phyloP scores from a whole-genome alignment of 495 filamentous ascomycete species.

The Amniculicola lignicola region DNA sequence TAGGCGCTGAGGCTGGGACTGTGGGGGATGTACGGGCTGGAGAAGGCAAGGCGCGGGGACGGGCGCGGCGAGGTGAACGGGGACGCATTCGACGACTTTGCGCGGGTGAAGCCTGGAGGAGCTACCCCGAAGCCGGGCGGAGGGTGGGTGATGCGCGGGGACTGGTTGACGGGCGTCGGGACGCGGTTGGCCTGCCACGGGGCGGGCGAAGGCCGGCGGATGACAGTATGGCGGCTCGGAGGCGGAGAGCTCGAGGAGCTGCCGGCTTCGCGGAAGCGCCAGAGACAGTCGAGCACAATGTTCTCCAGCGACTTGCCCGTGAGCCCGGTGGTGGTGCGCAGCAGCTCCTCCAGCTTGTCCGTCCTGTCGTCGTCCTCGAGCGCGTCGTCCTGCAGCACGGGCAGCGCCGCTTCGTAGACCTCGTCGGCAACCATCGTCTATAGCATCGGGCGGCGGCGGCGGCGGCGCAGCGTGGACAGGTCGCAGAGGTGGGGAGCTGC shows the following conservation, averaged over 20 bases:
- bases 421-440: conserved; percentile 86
- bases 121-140: conserved; percentile 72
- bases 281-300: conserved; percentile 84
- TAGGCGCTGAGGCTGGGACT: conserved; percentile 92
- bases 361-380: conserved; percentile 94
- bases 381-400: conserved; percentile 74
- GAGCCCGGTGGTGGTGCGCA: conserved; percentile 74
- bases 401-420: conserved; percentile 84
- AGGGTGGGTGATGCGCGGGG: conserved; percentile 65
- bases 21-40: conserved; percentile 88
- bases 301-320: conserved; percentile 80
- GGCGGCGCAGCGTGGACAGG: background rate
- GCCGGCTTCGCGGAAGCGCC: conserved; percentile 79
- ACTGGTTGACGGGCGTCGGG: conserved; percentile 74
- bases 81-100: conserved; percentile 71
- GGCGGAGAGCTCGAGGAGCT: conserved; percentile 75
- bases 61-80: conserved; percentile 94
- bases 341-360: conserved; percentile 83
- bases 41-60: conserved; percentile 86
- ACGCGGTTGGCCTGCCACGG: conserved; percentile 83
- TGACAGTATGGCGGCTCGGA: conserved; percentile 78
- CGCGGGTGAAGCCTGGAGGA: conserved; percentile 67
- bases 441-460: background rate
- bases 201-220: conserved; percentile 86
- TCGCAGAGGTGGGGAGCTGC: background rate